phyloP scores from a whole-genome alignment of 1,139 yeast species.

The Lizanozyma gosingica region DNA sequence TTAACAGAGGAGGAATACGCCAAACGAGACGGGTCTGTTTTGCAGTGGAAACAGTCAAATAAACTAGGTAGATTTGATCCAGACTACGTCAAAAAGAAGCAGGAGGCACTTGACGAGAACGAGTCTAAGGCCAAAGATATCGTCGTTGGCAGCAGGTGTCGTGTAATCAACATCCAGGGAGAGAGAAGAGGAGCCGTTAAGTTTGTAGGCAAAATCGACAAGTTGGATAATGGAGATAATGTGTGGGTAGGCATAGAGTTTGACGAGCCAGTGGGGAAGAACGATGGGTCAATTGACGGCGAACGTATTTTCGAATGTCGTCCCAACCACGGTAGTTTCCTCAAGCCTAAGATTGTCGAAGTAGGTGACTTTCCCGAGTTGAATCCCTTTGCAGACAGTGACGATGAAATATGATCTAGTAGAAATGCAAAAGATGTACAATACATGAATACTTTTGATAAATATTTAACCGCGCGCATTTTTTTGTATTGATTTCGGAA shows the following conservation, averaged over 20 bases:
- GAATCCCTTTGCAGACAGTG: constrained; percentile 34
- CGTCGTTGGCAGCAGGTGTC: constrained; percentile 29
- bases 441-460: no score
- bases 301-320: constrained; percentile 25
- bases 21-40: constrained; percentile 50
- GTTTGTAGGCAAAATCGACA: constrained; percentile 60
- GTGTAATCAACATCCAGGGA: constrained; percentile 35
- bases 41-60: constrained; percentile 65
- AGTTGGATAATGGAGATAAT: constrained; percentile 38
- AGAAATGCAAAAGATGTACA: no score
- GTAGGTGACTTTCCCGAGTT: constrained; percentile 46
- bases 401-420: constrained; percentile 9
- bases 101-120: constrained; percentile 16
- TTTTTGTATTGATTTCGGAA: background rate
- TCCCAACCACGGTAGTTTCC: constrained; percentile 41
- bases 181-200: constrained; percentile 61
- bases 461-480: no score
- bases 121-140: constrained; percentile 15
- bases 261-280: constrained; percentile 42
- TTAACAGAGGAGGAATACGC: constrained; percentile 64
- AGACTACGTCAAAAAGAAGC: constrained; percentile 20
- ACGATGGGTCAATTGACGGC: constrained; percentile 31
- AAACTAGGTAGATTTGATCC: constrained; percentile 70
- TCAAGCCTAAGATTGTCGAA: constrained; percentile 40
- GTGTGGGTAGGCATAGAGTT: constrained; percentile 43